Base-by-base conservation (phyloP, 148 eudicot genomes). In the Diospyros kaki region DNA sequence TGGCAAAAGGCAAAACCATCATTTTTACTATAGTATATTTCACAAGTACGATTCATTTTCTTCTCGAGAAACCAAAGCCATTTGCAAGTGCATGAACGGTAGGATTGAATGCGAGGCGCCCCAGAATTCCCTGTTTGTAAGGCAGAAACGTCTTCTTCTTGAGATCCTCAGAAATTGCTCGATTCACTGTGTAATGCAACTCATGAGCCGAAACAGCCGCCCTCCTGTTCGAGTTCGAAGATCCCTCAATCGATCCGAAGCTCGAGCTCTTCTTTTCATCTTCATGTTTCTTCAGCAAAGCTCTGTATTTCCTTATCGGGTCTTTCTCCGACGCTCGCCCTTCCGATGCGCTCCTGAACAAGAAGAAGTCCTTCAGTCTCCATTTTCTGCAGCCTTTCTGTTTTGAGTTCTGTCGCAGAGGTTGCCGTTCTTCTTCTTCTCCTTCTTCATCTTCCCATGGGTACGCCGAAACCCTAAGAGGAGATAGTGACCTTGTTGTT, bases 271-370 rank as follows among this genome's bases (percentile, higher is more conserved):
- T 90, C 78, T 63, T n/a, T 48, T 48, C 52, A 56, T 83, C 80
- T 59, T 86, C 85, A 46, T 81, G 77, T 84, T 86, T 46, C 78
- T 66, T 69, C 78, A 83, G 67, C 61, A 76, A 11, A 4, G 81
- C 72, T 28, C 87, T 77, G 75, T 88, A 85, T 64, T 84, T 91
- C 80, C 74, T 91, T 63, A 87, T 45, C 8, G 90, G 90, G 56
- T 87, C 89, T 66, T 81, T 86, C 10, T 86, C 87, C 4, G 79
- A 43, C 42, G 92, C 89, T 68, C 91, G 76, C 5, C 97, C 97
- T 17, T 93, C 97, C 12, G 97, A 93, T 54, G 91, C 91, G 69
- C 93, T 93, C 9, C 97, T 84, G 68, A 93, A 93, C 73, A 93
- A 51, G 75, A 89, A 85, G 6, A 90, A 81, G 58, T 93, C 97